A percentile compares a stretch with the other conserved stretches of the same genome.
These are phyloP conservation scores for Tagetes patula DNA, from an alignment of 129 eudicot genomes.

Conservation along the genomic window DNA sequence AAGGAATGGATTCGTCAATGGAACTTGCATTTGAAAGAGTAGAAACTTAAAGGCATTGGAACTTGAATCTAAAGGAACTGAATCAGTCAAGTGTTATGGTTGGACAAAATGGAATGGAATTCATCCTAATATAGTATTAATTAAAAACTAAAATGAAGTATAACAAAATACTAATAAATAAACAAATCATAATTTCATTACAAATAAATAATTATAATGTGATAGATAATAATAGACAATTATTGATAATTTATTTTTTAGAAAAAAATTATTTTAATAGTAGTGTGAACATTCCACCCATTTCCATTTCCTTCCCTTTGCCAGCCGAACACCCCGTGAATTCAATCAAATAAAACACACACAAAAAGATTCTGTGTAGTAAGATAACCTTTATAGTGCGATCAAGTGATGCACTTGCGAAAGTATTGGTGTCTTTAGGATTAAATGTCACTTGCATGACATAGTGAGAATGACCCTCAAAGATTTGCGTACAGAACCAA, in stretches of 20 bases:
- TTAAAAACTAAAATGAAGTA: background rate
- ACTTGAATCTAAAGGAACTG: background rate
- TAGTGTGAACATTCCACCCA: background rate
- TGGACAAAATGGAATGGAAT: background rate
- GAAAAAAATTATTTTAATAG: background rate
- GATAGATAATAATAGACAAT: background rate
- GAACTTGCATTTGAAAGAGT: background rate
- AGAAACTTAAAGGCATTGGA: background rate
- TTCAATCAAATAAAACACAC: conserved; percentile 4
- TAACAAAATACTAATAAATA: background rate
- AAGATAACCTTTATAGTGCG: conserved; percentile 64
- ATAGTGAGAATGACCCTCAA: conserved; percentile 85
- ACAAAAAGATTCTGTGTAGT: background rate
- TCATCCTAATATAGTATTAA: background rate
- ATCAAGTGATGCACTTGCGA: conserved; percentile 86
- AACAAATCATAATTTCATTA: conserved; percentile 2
- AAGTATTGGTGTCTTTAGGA: conserved; percentile 74
- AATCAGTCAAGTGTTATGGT: background rate
- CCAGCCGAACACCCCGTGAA: conserved; percentile 12
- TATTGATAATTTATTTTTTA: background rate
- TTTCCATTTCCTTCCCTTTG: background rate
- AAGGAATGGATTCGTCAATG: background rate
- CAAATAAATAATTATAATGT: background rate
- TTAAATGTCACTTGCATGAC: conserved; percentile 81
- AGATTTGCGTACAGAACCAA: conserved; percentile 77